A percentile compares a stretch with the other conserved stretches of the same genome.
phyloP scores from a whole-genome alignment of 768 basidiomycete genomes.

The Tricholoma matsutake region DNA sequence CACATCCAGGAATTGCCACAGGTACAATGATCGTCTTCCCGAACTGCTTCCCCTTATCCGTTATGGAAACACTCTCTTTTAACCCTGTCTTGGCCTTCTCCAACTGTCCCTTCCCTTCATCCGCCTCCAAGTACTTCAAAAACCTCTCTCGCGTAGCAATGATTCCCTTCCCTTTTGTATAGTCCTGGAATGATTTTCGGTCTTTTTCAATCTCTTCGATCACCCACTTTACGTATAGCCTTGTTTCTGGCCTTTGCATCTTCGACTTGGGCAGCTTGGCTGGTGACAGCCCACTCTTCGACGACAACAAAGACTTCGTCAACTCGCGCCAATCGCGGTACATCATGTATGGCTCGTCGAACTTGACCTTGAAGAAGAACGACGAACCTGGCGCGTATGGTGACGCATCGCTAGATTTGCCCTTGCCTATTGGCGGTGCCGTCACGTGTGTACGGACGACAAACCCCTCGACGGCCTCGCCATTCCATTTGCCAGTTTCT shows the following conservation, averaged over 20 bases:
- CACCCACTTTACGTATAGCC: constrained; percentile 81
- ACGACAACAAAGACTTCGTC: constrained; percentile 69
- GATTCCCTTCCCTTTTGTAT: constrained; percentile 74
- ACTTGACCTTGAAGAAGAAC: constrained; percentile 99
- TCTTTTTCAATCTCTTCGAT: constrained; percentile 68
- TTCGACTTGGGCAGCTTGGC: constrained; percentile 56
- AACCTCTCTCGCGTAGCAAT: constrained; percentile 81
- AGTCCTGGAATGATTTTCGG: constrained; percentile 57
- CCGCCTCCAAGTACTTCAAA: constrained; percentile 58
- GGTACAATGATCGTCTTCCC: constrained; percentile 86
- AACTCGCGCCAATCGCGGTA: constrained; percentile 97
- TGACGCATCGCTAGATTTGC: constrained; percentile 29
- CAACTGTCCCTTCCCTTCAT: constrained; percentile 39
- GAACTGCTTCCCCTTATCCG: constrained; percentile 27
- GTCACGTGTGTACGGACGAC: constrained; percentile 79
- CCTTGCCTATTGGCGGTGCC: constrained; percentile 32
- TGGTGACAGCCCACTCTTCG: constrained; percentile 23
- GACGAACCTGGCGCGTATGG: constrained; percentile 80
- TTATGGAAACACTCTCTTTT: constrained; percentile 29
- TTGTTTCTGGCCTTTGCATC: constrained; percentile 75
- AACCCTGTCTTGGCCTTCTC: constrained; percentile 28
- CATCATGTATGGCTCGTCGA: constrained; percentile 98
- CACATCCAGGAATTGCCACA: constrained; percentile 89
- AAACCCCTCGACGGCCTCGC: constrained; percentile 88
- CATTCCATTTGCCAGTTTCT: constrained; percentile 73